Evolutionary conservation across 2,329 filamentous ascomycete species (phyloP), one percentile per base, ranked within the genome.

Genomic region (Trichoderma koningii): DNA sequence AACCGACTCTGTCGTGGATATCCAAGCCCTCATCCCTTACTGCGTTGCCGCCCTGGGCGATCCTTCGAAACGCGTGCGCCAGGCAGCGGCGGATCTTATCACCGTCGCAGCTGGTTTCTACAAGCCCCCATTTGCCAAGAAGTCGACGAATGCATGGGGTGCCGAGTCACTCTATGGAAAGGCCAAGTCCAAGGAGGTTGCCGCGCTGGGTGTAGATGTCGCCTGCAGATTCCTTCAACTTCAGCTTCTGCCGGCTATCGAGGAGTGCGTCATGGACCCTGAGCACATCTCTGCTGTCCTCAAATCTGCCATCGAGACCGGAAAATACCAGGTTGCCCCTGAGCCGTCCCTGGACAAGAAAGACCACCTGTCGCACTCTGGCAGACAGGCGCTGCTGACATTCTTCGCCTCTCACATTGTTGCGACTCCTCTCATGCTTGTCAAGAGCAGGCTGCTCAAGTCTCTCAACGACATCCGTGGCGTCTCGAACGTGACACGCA

Each of bases 1-100:
- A 15, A 81, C 83, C 65, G 76, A 77, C 12, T 75, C 73, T 23
- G 79, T 79, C 21, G 73, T 85, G 7, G 90, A 97, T 73, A 82
- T 93, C 55, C 94, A 98, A 73, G 85, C 87, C 12, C 75, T 97
- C 19, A 73, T 97, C n/a, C 94, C 94, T 2, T 97, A 96, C 76
- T 81, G 89, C 38, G 79, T 97, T 52, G 81, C 85, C 44, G 90
- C 90, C 23, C 83, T 98, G 19, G 82, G 86, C 26, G 94, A 98
- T 74, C 79, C 87, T 5, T 91, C 91, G 1, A 87, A 89, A 68
- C 87, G 87, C 67, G 89, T 97, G 48, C 89, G 93, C 51, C 87
- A 88, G 67, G 87, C 91, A 57, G 90, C 93, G 21, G 87, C 89
- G 23, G 85, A 89, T 59, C 81, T 93, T 38, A 74, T 92, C 38